These are phyloP conservation scores for Auriscalpium microsporum DNA, from an alignment of 768 basidiomycete species.

Conservation along the genomic window DNA sequence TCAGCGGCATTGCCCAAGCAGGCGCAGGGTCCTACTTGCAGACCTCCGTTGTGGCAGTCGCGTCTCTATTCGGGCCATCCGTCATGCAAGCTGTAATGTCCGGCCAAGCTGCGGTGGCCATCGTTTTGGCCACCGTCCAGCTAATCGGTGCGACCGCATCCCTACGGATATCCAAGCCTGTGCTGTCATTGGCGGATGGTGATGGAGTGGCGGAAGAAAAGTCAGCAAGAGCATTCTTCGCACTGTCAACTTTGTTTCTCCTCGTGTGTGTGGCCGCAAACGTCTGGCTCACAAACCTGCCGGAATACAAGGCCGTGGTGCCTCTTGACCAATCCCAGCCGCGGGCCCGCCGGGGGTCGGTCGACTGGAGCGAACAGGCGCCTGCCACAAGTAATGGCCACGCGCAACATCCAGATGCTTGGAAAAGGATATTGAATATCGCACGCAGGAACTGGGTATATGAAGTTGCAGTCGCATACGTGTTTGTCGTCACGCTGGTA, in stretches of 20 bases:
- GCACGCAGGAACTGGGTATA: constrained; percentile 59
- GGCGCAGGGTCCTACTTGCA: constrained; percentile 66
- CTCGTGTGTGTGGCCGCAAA: constrained; percentile 45
- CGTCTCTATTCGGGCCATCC: constrained; percentile 66
- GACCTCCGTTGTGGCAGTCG: constrained; percentile 70
- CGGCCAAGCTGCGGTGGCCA: constrained; percentile 80
- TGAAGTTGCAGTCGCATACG: constrained; percentile 66
- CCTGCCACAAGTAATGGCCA: constrained; percentile 21
- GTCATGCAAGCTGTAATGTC: constrained; percentile 72
- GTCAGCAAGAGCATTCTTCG: constrained; percentile 71
- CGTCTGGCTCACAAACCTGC: constrained; percentile 46
- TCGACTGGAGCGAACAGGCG: constrained; percentile 26
- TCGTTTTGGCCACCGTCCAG: constrained; percentile 72
- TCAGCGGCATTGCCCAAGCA: constrained; percentile 52
- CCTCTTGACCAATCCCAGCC: constrained; percentile 30
- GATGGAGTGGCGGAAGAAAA: constrained; percentile 50
- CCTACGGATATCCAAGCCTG: constrained; percentile 26
- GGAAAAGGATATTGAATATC: constrained; percentile 39
- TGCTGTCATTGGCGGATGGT: not conserved
- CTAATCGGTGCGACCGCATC: constrained; percentile 55
- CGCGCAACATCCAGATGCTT: constrained; percentile 27
- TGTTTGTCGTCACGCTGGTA: constrained; percentile 76
- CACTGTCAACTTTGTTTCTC: constrained; percentile 59
- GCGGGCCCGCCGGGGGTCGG: constrained; percentile 12
- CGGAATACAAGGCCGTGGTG: constrained; percentile 49